phyloP scores from a whole-genome alignment of 192 early-diverging fungal genomes.

The Coemansia umbellata region DNA sequence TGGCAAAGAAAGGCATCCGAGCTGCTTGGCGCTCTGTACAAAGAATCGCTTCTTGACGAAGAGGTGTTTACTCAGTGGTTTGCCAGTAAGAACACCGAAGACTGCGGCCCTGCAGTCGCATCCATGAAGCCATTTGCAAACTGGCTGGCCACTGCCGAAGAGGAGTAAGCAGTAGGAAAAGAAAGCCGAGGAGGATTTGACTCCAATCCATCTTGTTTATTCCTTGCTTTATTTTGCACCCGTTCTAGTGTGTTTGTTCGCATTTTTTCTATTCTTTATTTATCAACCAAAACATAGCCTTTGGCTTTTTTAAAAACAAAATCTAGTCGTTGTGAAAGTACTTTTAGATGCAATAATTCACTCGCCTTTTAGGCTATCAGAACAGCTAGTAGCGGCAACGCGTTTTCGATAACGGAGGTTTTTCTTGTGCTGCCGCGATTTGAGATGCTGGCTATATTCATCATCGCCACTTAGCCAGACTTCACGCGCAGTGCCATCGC shows the following conservation, averaged over 20 bases:
- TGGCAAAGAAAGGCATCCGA: slow-evolving; percentile 57
- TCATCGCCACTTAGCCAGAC: slow-evolving; percentile 66
- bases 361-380: no score
- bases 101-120: slow-evolving; percentile 36
- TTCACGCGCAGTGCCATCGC: slow-evolving; percentile 36
- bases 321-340: no score
- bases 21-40: slow-evolving; percentile 68
- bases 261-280: no score
- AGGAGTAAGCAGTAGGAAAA: slow-evolving; percentile 62
- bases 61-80: slow-evolving; percentile 71
- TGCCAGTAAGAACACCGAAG: slow-evolving; percentile 34
- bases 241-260: no score
- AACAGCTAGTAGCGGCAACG: no score
- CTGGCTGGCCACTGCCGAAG: slow-evolving; percentile 81
- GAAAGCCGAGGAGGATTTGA: no score
- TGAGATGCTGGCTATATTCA: slow-evolving; percentile 73
- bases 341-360: no score
- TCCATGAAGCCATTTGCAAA: slow-evolving; percentile 71
- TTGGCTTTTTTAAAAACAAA: no score
- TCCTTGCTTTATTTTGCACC: no score
- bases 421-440: slow-evolving; percentile 60
- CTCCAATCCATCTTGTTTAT: no score
- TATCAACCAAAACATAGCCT: no score
- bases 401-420: slow-evolving; percentile 33
- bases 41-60: slow-evolving; percentile 73